Conservation (phyloP, 177 flowering plant species). For the Tripterygium wilfordii region DNA sequence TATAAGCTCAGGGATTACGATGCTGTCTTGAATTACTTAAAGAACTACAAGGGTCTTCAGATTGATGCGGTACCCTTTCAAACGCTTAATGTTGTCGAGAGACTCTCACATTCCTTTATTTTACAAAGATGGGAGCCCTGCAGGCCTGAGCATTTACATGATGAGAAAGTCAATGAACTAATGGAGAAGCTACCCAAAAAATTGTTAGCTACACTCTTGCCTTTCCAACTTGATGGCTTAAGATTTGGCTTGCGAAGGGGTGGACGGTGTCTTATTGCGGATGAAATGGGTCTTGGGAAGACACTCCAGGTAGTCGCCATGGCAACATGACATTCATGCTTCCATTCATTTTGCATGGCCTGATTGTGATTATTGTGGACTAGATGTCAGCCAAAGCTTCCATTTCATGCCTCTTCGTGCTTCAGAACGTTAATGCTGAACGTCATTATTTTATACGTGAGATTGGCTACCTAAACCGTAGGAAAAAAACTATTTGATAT, state of each 20-base stretch:
- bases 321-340: background rate
- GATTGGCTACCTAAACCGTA: too few species aligned
- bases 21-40: conserved; percentile 51
- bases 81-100: conserved; percentile 61
- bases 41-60: conserved; percentile 42
- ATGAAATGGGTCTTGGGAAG: conserved; percentile 99
- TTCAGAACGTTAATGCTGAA: too few species aligned
- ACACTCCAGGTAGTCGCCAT: conserved; percentile 76
- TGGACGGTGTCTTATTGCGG: conserved; percentile 94
- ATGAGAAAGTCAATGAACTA: conserved; percentile 63
- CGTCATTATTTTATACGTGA: too few species aligned
- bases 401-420: too few species aligned
- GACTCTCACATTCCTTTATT: conserved; percentile 52
- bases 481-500: too few species aligned
- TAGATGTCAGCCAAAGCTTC: too few species aligned
- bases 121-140: conserved; percentile 69
- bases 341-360: background rate
- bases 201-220: conserved; percentile 51
- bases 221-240: conserved; percentile 89
- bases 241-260: conserved; percentile 82
- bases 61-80: conserved; percentile 71
- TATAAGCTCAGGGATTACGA: conserved; percentile 69
- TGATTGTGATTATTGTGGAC: too few species aligned
- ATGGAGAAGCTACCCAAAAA: conserved; percentile 47
- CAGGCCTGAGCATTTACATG: conserved; percentile 76